Conservation (phyloP, 352 stramenopile species). For the Pythium oligandrum region DNA sequence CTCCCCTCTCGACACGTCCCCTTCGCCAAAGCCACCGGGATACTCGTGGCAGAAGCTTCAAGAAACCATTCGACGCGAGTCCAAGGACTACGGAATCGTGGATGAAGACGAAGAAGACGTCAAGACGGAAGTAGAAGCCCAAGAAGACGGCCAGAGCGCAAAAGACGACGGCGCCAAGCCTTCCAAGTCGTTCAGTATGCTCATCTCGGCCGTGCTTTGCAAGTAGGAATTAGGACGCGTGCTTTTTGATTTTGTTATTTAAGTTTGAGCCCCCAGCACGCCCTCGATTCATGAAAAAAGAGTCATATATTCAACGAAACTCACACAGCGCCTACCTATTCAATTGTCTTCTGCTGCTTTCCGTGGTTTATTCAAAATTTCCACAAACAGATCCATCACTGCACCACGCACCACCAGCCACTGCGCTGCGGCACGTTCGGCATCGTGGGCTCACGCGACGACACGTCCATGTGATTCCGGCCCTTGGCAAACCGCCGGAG, state of each 20-base stretch:
- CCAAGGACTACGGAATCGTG: conserved; percentile 47
- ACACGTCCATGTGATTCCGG: conserved; percentile 67
- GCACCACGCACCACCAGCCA: conserved; percentile 12
- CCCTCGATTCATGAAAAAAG: too few species aligned
- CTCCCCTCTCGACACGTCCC: neutral
- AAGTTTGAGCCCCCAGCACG: too few species aligned
- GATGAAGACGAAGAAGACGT: conserved; percentile 38
- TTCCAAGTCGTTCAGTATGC: conserved; percentile 31
- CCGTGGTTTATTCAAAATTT: too few species aligned
- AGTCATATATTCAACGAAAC: neutral
- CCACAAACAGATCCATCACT: conserved; percentile 1
- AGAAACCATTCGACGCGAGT: conserved; percentile 67
- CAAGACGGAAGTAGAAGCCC: conserved; percentile 4
- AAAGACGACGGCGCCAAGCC: conserved; percentile 15
- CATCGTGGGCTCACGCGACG: conserved; percentile 33
- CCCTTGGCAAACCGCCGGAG: conserved; percentile 76
- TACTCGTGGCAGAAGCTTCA: conserved; percentile 79
- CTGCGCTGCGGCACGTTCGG: conserved; percentile 10
- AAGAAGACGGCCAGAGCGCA: conserved; percentile 7
- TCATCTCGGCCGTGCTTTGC: conserved; percentile 45
- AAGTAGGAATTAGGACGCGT: conserved; percentile 8
- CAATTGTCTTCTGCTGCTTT: neutral
- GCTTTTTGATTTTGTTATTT: too few species aligned
- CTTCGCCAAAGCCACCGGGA: conserved; percentile 25
- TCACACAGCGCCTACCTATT: conserved; percentile 7